A percentile compares a stretch with the other conserved stretches of the same genome.
phyloP scores from a whole-genome alignment of 345 rosid species.

The Melaleuca quinquenervia region DNA sequence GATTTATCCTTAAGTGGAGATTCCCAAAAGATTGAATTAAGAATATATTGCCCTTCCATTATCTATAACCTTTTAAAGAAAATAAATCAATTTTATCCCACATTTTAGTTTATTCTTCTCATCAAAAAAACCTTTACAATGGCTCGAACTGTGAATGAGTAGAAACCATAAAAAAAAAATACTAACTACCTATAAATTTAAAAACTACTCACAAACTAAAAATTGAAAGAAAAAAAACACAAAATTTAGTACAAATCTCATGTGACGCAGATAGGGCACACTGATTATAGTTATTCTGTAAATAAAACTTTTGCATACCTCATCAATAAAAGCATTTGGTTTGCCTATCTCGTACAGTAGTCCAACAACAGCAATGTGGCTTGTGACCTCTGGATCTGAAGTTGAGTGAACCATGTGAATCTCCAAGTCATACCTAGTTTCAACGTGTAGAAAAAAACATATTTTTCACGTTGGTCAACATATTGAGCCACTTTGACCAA shows the following conservation, averaged over 20 bases:
- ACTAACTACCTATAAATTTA: not conserved
- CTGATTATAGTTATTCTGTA: not conserved
- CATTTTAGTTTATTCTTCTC: not conserved
- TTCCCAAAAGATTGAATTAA: not conserved
- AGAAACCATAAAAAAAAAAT: not conserved
- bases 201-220: not conserved
- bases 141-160: not conserved
- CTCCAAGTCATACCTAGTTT: conserved; percentile 46
- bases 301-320: conserved; percentile 16
- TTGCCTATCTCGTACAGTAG: conserved; percentile 36
- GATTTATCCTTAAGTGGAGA: not conserved
- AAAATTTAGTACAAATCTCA: not conserved
- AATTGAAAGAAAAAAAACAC: rapidly evolving
- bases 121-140: too few species aligned
- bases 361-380: conserved; percentile 34
- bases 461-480: not conserved
- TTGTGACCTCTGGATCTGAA: conserved; percentile 17
- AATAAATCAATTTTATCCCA: not conserved
- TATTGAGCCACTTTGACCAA: not conserved
- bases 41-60: not conserved
- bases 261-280: not conserved
- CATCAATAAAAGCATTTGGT: conserved; percentile 35
- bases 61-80: not conserved
- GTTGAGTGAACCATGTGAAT: conserved; percentile 60
- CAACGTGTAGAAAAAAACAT: not conserved